phyloP scores from a whole-genome alignment of 495 filamentous ascomycete genomes.

The Diplogelasinospora grovesii region DNA sequence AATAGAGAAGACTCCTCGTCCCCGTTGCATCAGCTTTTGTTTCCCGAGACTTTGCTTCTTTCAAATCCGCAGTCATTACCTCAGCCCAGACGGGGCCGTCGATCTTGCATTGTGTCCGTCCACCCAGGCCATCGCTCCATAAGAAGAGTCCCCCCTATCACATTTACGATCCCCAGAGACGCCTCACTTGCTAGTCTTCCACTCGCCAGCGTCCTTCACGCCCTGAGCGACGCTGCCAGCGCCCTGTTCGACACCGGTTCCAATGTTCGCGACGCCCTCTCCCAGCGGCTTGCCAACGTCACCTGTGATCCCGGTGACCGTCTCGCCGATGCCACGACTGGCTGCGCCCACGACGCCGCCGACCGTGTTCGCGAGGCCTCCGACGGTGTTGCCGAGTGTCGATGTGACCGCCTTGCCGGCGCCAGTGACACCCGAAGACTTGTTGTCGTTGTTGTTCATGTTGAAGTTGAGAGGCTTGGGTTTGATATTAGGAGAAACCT shows the following conservation, averaged over 20 bases:
- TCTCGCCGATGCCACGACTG: conserved; percentile 42
- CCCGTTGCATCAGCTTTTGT: no score
- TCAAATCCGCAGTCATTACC: no score
- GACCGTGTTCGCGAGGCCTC: conserved; percentile 54
- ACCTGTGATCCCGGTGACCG: conserved; percentile 47
- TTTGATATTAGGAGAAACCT: conserved; percentile 1
- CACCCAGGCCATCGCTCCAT: no score
- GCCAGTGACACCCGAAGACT: conserved; percentile 55
- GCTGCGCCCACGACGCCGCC: conserved; percentile 64
- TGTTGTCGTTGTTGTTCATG: conserved; percentile 32
- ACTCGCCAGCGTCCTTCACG: conserved; percentile 62
- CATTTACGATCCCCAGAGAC: neutral
- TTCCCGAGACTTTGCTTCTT: no score
- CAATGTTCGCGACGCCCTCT: conserved; percentile 54
- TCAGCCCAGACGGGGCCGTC: no score
- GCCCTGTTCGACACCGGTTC: conserved; percentile 54
- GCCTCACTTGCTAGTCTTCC: conserved; percentile 40
- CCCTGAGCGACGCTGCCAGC: conserved; percentile 51
- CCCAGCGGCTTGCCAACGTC: conserved; percentile 59
- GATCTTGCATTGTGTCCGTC: no score
- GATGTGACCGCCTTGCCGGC: conserved; percentile 58
- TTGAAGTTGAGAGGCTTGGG: conserved; percentile 1
- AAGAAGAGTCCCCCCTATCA: no score
- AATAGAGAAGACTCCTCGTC: no score
- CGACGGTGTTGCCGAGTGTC: conserved; percentile 46